phyloP scores from a whole-genome alignment of 1,284 basidiomycete species.

The Cryptococcus sp. region DNA sequence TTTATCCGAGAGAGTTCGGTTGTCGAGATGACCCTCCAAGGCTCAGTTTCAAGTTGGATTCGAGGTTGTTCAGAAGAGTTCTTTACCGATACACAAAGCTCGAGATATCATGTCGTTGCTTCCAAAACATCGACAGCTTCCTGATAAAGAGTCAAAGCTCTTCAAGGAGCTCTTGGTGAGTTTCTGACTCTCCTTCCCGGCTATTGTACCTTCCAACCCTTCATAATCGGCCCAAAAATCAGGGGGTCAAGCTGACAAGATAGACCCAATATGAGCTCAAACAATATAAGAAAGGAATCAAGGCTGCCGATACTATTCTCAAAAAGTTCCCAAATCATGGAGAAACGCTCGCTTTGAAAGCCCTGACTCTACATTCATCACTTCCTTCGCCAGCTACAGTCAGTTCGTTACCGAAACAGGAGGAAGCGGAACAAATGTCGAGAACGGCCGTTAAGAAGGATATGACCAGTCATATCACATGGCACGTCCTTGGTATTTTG shows the following conservation, averaged over 20 bases:
- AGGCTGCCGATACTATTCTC: constrained; percentile 88
- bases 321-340: constrained; percentile 96
- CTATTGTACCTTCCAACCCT: neutral
- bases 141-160: constrained; percentile 76
- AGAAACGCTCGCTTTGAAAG: constrained; percentile 92
- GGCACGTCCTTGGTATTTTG: constrained; percentile 95
- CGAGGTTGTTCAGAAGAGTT: too few species aligned
- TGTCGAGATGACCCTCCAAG: too few species aligned
- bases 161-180: constrained; percentile 82
- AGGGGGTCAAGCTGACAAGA: neutral
- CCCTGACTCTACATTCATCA: constrained; percentile 63
- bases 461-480: constrained; percentile 89
- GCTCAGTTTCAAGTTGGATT: too few species aligned
- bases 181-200: neutral
- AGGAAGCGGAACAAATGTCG: constrained; percentile 72
- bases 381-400: constrained; percentile 42
- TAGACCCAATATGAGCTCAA: constrained; percentile 75
- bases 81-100: too few species aligned
- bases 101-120: constrained; percentile 17
- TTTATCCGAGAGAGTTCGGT: too few species aligned
- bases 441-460: constrained; percentile 84
- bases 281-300: constrained; percentile 84
- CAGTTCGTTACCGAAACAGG: constrained; percentile 61
- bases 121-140: constrained; percentile 52
- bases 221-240: neutral